Evolutionary conservation across 176 grass and related monocot genomes (phyloP), one percentile per base, ranked within the genome.

Genomic region (Rhynchospora breviuscula): DNA sequence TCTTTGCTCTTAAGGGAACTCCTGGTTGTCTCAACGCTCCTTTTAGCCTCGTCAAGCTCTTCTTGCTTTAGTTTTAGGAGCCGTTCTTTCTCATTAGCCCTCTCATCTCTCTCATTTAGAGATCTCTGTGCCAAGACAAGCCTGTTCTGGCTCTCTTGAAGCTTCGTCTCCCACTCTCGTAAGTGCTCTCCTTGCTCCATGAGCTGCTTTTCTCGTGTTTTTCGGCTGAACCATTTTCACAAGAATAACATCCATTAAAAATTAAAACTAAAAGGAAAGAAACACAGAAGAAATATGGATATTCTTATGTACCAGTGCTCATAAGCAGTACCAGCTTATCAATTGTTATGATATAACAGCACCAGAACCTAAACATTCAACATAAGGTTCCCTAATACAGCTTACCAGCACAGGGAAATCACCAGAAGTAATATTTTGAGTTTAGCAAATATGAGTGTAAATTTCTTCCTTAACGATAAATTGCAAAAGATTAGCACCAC

Each of bases 61-160:
- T 87, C 85, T 54, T 93, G 85, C 48, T 93, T 98, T 65, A 78
- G 80, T 85, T 91, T 98, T 44, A 93, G 87, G 67, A 91, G 62
- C 23, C 79, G 78, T n/a, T 98, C 91, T 46, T 84, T 91, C 59
- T 86, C 79, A 14, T 98, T 98, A 79, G 96, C 89, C 68, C 89
- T 95, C 77, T 98, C 91, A 83, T 95, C 96, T 83, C 89, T 85
- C 80, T 91, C 93, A 81, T 95, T 98, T 83, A 98, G 80, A 43
- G 90, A 91, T 79, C 85, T 87, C 65, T 98, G 96, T 31, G 90
- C 86, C 57, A 91, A 89, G 85, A 86, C 61, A 68, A 98, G 85
- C 73, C 96, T 88, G 74, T 93, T 95, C 70, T 98, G 96, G 77
- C 96, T 95, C 83, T 98, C 93, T 81, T 93, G 90, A 46, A 95